Evolutionary conservation across 2,329 filamentous ascomycete species (phyloP), one percentile per base, ranked within the genome.

Genomic region (Aspergillus bombycis): DNA sequence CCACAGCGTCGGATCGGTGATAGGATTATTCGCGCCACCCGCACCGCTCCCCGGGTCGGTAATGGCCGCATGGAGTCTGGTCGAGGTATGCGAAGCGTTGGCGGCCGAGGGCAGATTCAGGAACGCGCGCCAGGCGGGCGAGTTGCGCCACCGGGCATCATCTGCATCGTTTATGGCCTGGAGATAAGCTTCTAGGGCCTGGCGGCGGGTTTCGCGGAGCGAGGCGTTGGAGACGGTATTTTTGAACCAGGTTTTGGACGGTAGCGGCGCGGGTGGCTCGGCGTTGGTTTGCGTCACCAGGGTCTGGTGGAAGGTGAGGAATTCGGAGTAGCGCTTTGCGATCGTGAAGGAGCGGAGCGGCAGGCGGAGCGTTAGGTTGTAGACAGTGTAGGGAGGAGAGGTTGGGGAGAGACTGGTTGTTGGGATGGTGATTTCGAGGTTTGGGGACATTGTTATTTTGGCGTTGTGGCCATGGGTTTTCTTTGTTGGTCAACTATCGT

Each of bases 271-370:
- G 0, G 88, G 87, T 2, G 87, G 86, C 10, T 84, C 68, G 12
- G 76, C 65, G 66, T 81, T 82, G 8, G 83, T 81, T 67, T 87
- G 82, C 26, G 80, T 78, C 38, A 78, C 77, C 8, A 89, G 79
- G 2, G 80, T 75, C 4, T 75, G 74, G 75, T 90, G 82, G 61
- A 90, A 84, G 60, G 80, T 71, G 50, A 79, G 74, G 75, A 90
- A 90, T 75, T 89, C 87, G 58, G 86, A 88, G 79, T 89, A 90
- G 68, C 88, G 86, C 74, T 89, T 89, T 53, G 81, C 81, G 61
- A 88, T 76, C 50, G 82, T 85, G 68, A 85, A 85, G 56, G 85
- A 84, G 60, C 86, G 84, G 36, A 89, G 82, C 1, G 87, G 87
- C 23, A 89, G 84, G 48, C 86, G 83, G 67, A 89, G 81, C 58